These are phyloP conservation scores for Lactarius trivialis DNA, from an alignment of 768 basidiomycete species.

Conservation along the genomic window DNA sequence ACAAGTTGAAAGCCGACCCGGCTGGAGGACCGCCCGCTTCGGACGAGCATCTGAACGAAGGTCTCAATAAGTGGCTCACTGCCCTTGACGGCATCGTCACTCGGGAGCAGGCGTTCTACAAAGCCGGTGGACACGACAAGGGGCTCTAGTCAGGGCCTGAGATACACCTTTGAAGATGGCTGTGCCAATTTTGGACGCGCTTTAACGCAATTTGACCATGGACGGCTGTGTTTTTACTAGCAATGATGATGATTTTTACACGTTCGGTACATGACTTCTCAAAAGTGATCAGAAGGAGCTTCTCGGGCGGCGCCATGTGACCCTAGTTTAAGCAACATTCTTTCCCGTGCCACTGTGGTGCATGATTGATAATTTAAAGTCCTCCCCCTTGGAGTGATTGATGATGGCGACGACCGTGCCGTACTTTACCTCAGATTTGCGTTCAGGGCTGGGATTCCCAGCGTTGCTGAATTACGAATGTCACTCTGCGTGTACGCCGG, in stretches of 20 bases:
- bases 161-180: slow-evolving; percentile 1
- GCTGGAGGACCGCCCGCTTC: slow-evolving; percentile 33
- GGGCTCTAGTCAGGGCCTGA: slow-evolving; percentile 32
- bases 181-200: slow-evolving; percentile 3
- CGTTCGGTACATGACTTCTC: slow-evolving; percentile 7
- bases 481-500: not conserved
- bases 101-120: slow-evolving; percentile 43
- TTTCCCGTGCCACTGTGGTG: not conserved
- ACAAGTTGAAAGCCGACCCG: slow-evolving; percentile 42
- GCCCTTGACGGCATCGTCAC: slow-evolving; percentile 44
- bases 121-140: slow-evolving; percentile 36
- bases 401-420: slow-evolving; percentile 10
- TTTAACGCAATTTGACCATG: slow-evolving; percentile 7
- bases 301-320: not conserved
- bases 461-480: slow-evolving; percentile 6
- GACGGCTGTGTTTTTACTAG: slow-evolving; percentile 5
- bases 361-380: not conserved
- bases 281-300: not conserved
- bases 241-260: slow-evolving; percentile 4
- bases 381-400: not conserved
- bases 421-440: slow-evolving; percentile 19
- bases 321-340: not conserved
- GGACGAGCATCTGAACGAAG: slow-evolving; percentile 39
- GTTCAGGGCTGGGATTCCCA: slow-evolving; percentile 6
- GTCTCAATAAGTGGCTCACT: slow-evolving; percentile 48